phyloP scores from a whole-genome alignment of 352 stramenopile species.

The Halophytophthora batemanensis region DNA sequence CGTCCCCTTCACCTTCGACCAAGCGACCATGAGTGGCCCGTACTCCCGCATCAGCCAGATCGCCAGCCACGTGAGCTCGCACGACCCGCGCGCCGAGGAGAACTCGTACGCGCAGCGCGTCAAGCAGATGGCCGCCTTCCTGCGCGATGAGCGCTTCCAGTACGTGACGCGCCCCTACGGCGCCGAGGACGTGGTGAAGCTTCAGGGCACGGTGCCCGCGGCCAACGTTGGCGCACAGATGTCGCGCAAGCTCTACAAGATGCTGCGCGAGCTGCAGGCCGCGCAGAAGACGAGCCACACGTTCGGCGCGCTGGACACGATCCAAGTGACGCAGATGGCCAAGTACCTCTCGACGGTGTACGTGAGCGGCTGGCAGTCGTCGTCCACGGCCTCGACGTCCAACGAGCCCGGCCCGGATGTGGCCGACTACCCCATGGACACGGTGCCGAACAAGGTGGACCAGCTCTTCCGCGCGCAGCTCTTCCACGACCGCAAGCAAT shows the following conservation, averaged over 20 bases:
- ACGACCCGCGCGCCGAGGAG: conserved; percentile 60
- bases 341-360: conserved; percentile 96
- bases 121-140: conserved; percentile 70
- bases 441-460: conserved; percentile 97
- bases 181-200: conserved; percentile 84
- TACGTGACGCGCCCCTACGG: conserved; percentile 77
- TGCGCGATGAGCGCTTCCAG: conserved; percentile 72
- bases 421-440: conserved; percentile 98
- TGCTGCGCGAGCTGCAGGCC: conserved; percentile 79
- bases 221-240: conserved; percentile 46
- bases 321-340: conserved; percentile 95
- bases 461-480: conserved; percentile 96
- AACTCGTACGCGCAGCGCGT: conserved; percentile 57
- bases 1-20: background rate
- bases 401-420: conserved; percentile 97
- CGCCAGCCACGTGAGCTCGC: conserved; percentile 59
- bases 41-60: conserved; percentile 71
- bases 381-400: conserved; percentile 90
- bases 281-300: conserved; percentile 83
- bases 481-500: conserved; percentile 97
- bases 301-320: conserved; percentile 90
- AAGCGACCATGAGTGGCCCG: conserved; percentile 49
- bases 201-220: conserved; percentile 69
- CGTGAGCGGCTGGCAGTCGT: conserved; percentile 97
- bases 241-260: conserved; percentile 86